phyloP scores from a whole-genome alignment of 805 yeast species.

The Metschnikowia arizonensis region DNA sequence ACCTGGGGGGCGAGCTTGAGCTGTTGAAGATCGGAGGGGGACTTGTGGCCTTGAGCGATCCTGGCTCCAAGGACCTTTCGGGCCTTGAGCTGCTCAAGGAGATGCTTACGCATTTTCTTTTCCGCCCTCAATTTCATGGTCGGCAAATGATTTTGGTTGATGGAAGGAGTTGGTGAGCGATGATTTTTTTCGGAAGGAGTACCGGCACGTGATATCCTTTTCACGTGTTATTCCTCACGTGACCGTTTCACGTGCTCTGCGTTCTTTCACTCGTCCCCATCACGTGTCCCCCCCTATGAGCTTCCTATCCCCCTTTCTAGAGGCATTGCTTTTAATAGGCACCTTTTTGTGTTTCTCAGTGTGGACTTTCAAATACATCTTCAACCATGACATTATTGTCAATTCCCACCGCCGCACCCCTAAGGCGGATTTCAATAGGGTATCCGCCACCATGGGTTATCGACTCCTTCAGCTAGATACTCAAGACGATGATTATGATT shows the following conservation, averaged over 20 bases:
- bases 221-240: no score
- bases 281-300: slow-evolving; percentile 4
- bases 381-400: slow-evolving; percentile 25
- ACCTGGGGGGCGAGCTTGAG: slow-evolving; percentile 80
- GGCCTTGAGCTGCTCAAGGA: slow-evolving; percentile 42
- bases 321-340: slow-evolving; percentile 14
- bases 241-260: neutral
- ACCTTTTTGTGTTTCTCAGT: slow-evolving; percentile 13
- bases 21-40: slow-evolving; percentile 29
- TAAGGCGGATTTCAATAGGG: slow-evolving; percentile 26
- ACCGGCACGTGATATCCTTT: no score
- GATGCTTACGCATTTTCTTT: slow-evolving; percentile 45
- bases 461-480: slow-evolving; percentile 19
- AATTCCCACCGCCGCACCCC: slow-evolving; percentile 19
- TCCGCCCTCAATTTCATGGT: slow-evolving; percentile 39
- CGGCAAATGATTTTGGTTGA: no score
- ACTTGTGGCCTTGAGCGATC: slow-evolving; percentile 37
- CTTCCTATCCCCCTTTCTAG: neutral
- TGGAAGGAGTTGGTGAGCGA: neutral
- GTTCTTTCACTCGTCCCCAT: neutral
- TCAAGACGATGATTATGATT: slow-evolving; percentile 12
- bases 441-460: slow-evolving; percentile 17
- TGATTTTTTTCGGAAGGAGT: slow-evolving; percentile 3
- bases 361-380: slow-evolving; percentile 23
- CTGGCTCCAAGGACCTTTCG: slow-evolving; percentile 42